phyloP scores from a whole-genome alignment of 1,284 basidiomycete genomes.

The Ceratobasidium sp. region DNA sequence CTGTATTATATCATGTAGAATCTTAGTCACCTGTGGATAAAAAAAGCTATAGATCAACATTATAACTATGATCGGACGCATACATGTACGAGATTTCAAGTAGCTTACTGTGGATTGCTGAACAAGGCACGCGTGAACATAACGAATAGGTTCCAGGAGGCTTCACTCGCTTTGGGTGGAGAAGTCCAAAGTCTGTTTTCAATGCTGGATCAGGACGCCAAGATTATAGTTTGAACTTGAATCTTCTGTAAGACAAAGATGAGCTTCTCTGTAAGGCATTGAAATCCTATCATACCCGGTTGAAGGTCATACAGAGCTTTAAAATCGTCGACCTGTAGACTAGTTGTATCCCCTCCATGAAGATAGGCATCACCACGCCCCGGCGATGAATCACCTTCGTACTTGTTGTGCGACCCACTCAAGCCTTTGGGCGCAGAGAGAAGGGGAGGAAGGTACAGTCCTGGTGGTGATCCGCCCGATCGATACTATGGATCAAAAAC shows the following conservation, averaged over 20 bases:
- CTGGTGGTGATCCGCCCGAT: background rate
- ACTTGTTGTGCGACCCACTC: slow-evolving; percentile 27
- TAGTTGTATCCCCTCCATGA: background rate
- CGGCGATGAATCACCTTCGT: slow-evolving; percentile 9
- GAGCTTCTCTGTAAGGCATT: background rate
- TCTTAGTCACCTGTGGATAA: background rate
- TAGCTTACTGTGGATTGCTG: slow-evolving; percentile 16
- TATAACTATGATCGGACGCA: background rate
- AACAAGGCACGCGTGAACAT: background rate
- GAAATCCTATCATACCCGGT: background rate
- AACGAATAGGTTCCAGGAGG: background rate
- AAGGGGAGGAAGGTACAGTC: background rate
- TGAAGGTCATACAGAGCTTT: slow-evolving; percentile 5
- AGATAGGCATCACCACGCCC: slow-evolving; percentile 15
- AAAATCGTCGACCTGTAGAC: background rate
- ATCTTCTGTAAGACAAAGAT: background rate
- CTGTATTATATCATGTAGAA: background rate
- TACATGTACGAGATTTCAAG: background rate
- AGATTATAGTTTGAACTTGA: background rate
- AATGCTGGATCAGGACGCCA: background rate
- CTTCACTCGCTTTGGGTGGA: background rate
- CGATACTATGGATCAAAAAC: background rate
- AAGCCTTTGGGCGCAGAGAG: background rate
- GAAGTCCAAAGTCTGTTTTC: background rate
- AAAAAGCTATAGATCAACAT: slow-evolving; percentile 1